Percentiles rank a stretch among this genome's conserved stretches.
These are phyloP conservation scores for Stagonosporopsis chrysanthemi DNA, from an alignment of 2,329 filamentous ascomycete species.

Conservation along the genomic window DNA sequence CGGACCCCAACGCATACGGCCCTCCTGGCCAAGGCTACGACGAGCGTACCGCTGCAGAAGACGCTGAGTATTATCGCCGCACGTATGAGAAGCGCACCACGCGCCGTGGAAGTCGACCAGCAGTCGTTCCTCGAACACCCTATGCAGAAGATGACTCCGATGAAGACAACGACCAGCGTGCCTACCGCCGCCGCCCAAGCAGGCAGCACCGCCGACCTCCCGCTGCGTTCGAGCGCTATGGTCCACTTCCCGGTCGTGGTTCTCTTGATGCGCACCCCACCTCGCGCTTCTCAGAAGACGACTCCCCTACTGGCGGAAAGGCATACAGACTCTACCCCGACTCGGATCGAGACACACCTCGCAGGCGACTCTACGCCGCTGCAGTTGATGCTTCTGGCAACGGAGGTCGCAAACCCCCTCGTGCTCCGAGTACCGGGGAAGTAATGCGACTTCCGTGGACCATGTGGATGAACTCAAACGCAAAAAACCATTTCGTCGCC, in stretches of 20 bases:
- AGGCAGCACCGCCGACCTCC: constrained; percentile 37
- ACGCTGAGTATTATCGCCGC: constrained; percentile 21
- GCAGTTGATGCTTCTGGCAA: constrained; percentile 14
- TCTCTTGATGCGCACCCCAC: constrained; percentile 27
- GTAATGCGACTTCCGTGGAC: constrained; percentile 45
- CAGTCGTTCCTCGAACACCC: constrained; percentile 18
- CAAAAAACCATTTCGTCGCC: constrained; percentile 53
- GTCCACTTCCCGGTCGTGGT: constrained; percentile 21
- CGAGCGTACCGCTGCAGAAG: constrained; percentile 15
- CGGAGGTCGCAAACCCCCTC: constrained; percentile 29
- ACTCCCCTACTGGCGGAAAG: constrained; percentile 28
- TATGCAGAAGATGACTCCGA: constrained; percentile 43
- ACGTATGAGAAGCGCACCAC: constrained; percentile 18
- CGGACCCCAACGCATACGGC: constrained; percentile 22
- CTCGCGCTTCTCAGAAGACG: constrained; percentile 23
- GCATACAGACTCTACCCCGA: constrained; percentile 33
- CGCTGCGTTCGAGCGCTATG: constrained; percentile 32
- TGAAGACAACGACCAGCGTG: constrained; percentile 33
- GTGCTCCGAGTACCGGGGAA: constrained; percentile 47
- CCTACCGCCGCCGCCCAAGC: constrained; percentile 35
- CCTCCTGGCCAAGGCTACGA: constrained; percentile 10
- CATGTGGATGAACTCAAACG: constrained; percentile 48
- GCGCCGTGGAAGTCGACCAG: constrained; percentile 11
- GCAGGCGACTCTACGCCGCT: constrained; percentile 17
- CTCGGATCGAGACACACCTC: constrained; percentile 32